Percentiles rank a stretch among this genome's conserved stretches.
Conservation (phyloP, 2,329 filamentous ascomycete genomes). For the Fusarium goolgardi region DNA sequence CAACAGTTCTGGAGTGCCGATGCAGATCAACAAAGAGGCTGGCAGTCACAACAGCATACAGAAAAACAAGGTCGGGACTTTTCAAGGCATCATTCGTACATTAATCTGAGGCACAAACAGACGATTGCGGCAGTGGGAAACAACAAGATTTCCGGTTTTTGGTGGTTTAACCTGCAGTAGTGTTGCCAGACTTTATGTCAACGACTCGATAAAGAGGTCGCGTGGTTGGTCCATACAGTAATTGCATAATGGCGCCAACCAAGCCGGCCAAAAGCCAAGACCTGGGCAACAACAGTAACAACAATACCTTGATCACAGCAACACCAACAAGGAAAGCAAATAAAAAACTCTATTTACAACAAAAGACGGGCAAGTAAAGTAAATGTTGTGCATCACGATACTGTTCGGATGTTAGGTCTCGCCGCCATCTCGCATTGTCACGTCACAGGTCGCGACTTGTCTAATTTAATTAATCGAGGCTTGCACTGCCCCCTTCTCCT, state of each 20-base stretch:
- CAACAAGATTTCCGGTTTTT: conserved; percentile 28
- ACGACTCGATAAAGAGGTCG: conserved; percentile 16
- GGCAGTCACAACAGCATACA: not conserved
- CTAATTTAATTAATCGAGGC: conserved; percentile 42
- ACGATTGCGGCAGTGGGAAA: conserved; percentile 13
- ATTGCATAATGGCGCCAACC: conserved; percentile 2
- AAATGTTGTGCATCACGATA: not conserved
- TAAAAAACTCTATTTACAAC: conserved; percentile 1
- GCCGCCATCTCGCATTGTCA: conserved; percentile 29
- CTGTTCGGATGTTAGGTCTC: conserved; percentile 8
- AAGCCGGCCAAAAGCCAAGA: conserved; percentile 21
- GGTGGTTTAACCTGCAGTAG: conserved; percentile 22
- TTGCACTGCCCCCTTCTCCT: conserved; percentile 38
- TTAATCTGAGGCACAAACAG: conserved; percentile 22
- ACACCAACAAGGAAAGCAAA: not conserved
- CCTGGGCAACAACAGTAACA: conserved; percentile 3
- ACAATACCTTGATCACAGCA: not conserved
- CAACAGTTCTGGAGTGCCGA: not conserved
- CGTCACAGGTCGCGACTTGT: conserved; percentile 34
- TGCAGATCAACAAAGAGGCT: conserved; percentile 20
- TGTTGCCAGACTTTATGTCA: conserved; percentile 25
- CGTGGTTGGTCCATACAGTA: conserved; percentile 12
- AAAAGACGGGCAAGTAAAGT: not conserved
- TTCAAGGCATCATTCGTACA: conserved; percentile 15
- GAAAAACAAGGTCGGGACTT: not conserved